phyloP scores from a whole-genome alignment of 1,139 yeast genomes.

The Meyerozyma guilliermondii region DNA sequence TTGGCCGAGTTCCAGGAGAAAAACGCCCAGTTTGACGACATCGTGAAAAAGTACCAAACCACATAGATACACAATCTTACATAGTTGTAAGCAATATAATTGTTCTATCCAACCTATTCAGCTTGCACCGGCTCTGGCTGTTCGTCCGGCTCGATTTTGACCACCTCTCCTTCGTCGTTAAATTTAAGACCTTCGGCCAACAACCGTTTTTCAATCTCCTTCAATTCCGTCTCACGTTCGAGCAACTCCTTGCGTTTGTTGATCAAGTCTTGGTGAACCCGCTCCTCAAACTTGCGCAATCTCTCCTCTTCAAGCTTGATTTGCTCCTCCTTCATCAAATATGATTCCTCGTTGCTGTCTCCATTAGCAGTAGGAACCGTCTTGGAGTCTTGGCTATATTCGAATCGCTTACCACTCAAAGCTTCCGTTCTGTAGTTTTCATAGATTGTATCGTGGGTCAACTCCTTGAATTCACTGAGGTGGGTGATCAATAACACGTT shows the following conservation, averaged over 20 bases:
- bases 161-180: slow-evolving; percentile 39
- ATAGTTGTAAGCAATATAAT: background rate
- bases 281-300: slow-evolving; percentile 70
- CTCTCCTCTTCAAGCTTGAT: slow-evolving; percentile 78
- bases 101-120: slow-evolving; percentile 3
- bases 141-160: slow-evolving; percentile 18
- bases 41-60: slow-evolving; percentile 46
- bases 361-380: slow-evolving; percentile 9
- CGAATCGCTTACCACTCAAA: slow-evolving; percentile 41
- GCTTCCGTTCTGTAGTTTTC: slow-evolving; percentile 72
- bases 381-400: slow-evolving; percentile 20
- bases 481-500: slow-evolving; percentile 72
- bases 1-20: slow-evolving; percentile 49
- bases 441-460: slow-evolving; percentile 62
- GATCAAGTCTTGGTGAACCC: slow-evolving; percentile 86
- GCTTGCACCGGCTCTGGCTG: background rate
- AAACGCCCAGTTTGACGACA: slow-evolving; percentile 48
- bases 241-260: slow-evolving; percentile 79
- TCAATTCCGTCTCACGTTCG: slow-evolving; percentile 84
- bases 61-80: background rate
- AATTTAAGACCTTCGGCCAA: slow-evolving; percentile 50
- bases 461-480: slow-evolving; percentile 67
- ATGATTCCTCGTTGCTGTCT: slow-evolving; percentile 35
- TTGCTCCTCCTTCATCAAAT: slow-evolving; percentile 71
- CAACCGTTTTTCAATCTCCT: slow-evolving; percentile 73